phyloP scores from a whole-genome alignment of 306 rosid genomes.

The Prunus davidiana region DNA sequence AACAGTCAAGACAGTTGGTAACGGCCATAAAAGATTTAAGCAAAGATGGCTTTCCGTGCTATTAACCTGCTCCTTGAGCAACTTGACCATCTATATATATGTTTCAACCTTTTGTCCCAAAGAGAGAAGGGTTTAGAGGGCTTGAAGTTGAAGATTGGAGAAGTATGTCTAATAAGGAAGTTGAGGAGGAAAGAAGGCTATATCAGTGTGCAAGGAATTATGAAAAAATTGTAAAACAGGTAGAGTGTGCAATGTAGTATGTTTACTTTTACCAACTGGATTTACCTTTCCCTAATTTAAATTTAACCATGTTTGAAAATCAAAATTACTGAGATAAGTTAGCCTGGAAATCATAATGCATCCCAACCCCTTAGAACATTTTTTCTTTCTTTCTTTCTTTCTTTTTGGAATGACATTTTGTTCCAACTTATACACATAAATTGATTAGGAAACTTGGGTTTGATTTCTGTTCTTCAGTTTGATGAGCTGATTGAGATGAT shows the following conservation, averaged over 20 bases:
- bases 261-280: no score
- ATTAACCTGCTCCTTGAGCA: slow-evolving; percentile 4
- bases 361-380: background rate
- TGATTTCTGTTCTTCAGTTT: slow-evolving; percentile 21
- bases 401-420: background rate
- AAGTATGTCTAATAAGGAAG: slow-evolving; percentile 30
- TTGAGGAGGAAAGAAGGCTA: slow-evolving; percentile 38
- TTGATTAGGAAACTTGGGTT: background rate
- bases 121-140: background rate
- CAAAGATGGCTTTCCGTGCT: background rate
- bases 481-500: slow-evolving; percentile 39
- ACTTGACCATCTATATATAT: background rate
- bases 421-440: background rate
- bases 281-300: background rate
- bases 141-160: background rate
- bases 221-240: slow-evolving; percentile 33
- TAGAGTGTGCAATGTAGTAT: background rate
- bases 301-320: background rate
- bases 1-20: background rate
- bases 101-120: background rate
- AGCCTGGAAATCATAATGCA: no score
- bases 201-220: slow-evolving; percentile 27
- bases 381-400: background rate
- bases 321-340: background rate
- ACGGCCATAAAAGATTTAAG: background rate